Conservation (phyloP, 495 filamentous ascomycete species). For the Neurospora sp. region DNA sequence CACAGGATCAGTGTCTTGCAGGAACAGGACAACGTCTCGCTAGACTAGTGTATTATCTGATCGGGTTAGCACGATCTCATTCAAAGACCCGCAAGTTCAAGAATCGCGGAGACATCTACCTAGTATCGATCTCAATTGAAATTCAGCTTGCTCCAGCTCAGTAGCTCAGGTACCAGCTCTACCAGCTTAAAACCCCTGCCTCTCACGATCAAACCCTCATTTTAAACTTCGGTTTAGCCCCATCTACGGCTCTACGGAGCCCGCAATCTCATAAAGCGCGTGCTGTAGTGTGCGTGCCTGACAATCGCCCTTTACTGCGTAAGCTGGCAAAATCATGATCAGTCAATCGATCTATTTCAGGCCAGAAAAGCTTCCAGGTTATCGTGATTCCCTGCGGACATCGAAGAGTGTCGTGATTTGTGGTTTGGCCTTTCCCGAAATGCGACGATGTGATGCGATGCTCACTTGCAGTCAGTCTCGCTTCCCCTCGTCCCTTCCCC, state of each 20-base stretch:
- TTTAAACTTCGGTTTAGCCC: not conserved
- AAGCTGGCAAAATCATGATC: not conserved
- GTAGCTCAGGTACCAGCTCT: not conserved
- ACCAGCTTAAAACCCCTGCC: not conserved
- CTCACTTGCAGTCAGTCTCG: not conserved
- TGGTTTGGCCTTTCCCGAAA: not conserved
- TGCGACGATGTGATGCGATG: not conserved
- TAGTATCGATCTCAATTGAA: not conserved
- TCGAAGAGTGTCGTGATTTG: not conserved
- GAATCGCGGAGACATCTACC: not conserved
- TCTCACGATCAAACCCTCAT: not conserved
- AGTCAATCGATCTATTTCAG: not conserved
- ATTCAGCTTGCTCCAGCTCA: not conserved
- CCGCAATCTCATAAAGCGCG: not conserved
- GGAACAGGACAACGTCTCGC: not conserved
- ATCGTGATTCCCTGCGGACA: not conserved
- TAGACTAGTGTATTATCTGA: not conserved
- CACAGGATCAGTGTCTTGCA: not conserved
- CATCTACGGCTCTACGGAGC: not conserved
- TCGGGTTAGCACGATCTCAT: not conserved
- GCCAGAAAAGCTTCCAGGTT: not conserved
- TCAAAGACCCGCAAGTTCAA: not conserved
- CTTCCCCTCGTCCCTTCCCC: not conserved
- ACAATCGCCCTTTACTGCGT: not conserved
- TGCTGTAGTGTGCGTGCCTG: not conserved